Evolutionary conservation across 805 yeast genomes (phyloP).

Genomic region (Candida coquimbonensis): DNA sequence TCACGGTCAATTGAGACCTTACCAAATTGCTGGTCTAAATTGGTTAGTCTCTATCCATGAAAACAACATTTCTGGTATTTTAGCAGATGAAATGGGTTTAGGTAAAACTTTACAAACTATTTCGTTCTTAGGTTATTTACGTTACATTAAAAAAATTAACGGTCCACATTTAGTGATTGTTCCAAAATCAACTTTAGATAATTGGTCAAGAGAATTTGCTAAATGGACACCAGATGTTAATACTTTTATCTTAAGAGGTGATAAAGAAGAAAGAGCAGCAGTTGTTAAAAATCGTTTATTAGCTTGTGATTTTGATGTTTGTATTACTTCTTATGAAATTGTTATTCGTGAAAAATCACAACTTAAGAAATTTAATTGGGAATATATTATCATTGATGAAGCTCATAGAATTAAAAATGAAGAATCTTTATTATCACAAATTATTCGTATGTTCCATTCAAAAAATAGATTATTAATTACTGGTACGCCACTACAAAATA

Average conservation of each 20-base stretch:
- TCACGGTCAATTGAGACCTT: conserved; percentile 58
- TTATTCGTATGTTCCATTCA: conserved; percentile 65
- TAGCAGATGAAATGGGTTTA: conserved; percentile 84
- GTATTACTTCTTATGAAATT: conserved; percentile 58
- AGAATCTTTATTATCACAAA: conserved; percentile 52
- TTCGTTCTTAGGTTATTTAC: conserved; percentile 57
- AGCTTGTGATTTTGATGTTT: conserved; percentile 63
- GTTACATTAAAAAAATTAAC: conserved; percentile 49
- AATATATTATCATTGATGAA: conserved; percentile 72
- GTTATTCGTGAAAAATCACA: conserved; percentile 68
- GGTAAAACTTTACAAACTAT: conserved; percentile 81
- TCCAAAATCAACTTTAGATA: conserved; percentile 75
- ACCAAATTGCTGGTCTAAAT: conserved; percentile 75
- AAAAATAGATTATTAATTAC: conserved; percentile 66
- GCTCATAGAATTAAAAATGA: conserved; percentile 82
- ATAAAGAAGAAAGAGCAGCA: conserved; percentile 56
- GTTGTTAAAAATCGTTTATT: conserved; percentile 44
- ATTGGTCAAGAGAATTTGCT: conserved; percentile 72
- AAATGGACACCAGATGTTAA: conserved; percentile 78
- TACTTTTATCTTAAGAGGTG: conserved; percentile 67
- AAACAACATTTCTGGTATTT: conserved; percentile 64
- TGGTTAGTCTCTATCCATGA: conserved; percentile 68
- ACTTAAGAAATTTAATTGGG: conserved; percentile 64
- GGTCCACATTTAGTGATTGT: conserved; percentile 76
- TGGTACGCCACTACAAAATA: conserved; percentile 79